Evolutionary conservation across 139 green algal species (phyloP).

Genomic region (Chlorella sp.): DNA sequence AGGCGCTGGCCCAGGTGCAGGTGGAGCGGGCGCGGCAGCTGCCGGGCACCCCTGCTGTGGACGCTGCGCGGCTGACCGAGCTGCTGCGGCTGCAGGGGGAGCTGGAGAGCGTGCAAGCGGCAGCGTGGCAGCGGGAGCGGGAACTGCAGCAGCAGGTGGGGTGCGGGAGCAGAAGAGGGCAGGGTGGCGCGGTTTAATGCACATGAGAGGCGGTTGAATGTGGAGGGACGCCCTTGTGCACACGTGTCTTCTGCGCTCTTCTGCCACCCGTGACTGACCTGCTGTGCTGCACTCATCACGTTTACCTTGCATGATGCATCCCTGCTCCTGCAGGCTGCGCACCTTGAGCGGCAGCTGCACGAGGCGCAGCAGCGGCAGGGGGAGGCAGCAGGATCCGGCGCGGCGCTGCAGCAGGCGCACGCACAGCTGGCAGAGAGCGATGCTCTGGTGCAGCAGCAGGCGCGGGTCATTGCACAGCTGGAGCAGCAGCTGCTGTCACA

Average conservation of each 20-base stretch:
- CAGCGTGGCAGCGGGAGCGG: not conserved
- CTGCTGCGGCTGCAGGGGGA: slow-evolving; percentile 15
- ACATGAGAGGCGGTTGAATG: not conserved
- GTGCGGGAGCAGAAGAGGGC: no score
- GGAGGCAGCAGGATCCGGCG: not conserved
- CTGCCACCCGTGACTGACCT: not conserved
- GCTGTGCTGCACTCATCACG: not conserved
- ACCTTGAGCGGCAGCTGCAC: not conserved
- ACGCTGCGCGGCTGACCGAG: slow-evolving; percentile 6
- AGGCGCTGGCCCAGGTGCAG: not conserved
- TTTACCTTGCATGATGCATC: not conserved
- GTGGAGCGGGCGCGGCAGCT: not conserved
- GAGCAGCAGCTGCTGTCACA: slow-evolving; percentile 22
- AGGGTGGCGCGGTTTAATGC: not conserved
- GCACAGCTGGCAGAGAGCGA: slow-evolving; percentile 25
- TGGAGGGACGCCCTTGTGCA: not conserved
- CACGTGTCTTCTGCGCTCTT: not conserved
- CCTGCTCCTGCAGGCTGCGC: not conserved
- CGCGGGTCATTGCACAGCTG: not conserved
- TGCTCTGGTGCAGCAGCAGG: slow-evolving; percentile 18
- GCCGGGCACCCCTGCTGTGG: not conserved
- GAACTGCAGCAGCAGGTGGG: slow-evolving; percentile 9
- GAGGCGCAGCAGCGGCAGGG: not conserved
- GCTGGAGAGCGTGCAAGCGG: not conserved
- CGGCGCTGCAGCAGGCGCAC: not conserved